A percentile compares a stretch with the other conserved stretches of the same genome.
phyloP scores from a whole-genome alignment of 176 grass and related monocot genomes.

The Bothriochloa decipiens region DNA sequence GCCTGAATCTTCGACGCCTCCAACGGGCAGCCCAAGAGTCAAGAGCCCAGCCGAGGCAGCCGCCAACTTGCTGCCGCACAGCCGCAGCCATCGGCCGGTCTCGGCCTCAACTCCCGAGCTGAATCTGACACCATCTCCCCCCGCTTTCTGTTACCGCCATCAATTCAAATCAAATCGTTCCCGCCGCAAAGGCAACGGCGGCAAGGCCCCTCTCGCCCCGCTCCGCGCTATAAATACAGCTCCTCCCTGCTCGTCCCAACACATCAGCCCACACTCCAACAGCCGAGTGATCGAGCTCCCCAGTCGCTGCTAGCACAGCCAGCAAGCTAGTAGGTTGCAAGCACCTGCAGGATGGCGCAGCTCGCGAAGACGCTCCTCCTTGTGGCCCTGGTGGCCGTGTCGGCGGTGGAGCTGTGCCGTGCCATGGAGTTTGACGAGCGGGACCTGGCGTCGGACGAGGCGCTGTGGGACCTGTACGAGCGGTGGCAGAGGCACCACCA shows the following conservation, averaged over 20 bases:
- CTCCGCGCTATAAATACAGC: conserved; percentile 43
- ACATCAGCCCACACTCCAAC: conserved; percentile 37
- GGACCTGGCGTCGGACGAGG: conserved; percentile 67
- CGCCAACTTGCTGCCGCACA: conserved; percentile 40
- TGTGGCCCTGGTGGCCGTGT: conserved; percentile 29
- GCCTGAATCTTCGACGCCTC: conserved; percentile 45
- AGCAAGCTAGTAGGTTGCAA: not conserved
- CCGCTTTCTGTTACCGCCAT: conserved; percentile 53
- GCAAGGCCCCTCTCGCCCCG: not conserved
- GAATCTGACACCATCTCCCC: conserved; percentile 45
- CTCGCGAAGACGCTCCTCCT: conserved; percentile 1
- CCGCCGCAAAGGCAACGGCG: conserved; percentile 47
- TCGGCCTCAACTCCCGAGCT: conserved; percentile 35
- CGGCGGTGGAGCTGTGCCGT: conserved; percentile 32
- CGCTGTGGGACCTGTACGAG: conserved; percentile 72
- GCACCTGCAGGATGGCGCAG: conserved; percentile 36
- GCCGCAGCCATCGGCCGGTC: not conserved
- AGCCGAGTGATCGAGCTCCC: conserved; percentile 22
- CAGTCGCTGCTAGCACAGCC: not conserved
- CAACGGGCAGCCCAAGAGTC: not conserved
- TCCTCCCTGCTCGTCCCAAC: conserved; percentile 27
- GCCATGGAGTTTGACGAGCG: conserved; percentile 63
- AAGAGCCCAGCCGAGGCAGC: conserved; percentile 14
- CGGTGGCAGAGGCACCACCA: conserved; percentile 71
- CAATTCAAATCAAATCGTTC: conserved; percentile 45